Percentiles rank a stretch among this genome's conserved stretches.
phyloP scores from a whole-genome alignment of 768 basidiomycete genomes.

The Collybiopsis confluens region DNA sequence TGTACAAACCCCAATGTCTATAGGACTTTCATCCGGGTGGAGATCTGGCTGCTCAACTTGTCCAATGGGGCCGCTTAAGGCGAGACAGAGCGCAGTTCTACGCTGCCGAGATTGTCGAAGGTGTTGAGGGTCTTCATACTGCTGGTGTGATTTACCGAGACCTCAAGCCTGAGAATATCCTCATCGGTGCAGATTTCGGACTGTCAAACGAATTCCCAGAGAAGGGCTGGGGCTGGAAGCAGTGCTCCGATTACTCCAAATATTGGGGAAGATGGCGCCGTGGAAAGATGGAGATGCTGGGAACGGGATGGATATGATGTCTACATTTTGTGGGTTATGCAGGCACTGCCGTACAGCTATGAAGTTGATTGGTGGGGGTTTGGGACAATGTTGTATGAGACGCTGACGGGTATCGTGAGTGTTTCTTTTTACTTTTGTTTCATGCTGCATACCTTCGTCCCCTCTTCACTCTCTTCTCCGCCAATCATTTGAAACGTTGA shows the following conservation, averaged over 20 bases:
- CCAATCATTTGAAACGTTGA: too few species aligned
- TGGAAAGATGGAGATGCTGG: slow-evolving; percentile 19
- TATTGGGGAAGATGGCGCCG: slow-evolving; percentile 52
- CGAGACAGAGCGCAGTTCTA: slow-evolving; percentile 95
- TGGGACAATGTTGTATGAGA: slow-evolving; percentile 97
- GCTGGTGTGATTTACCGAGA: slow-evolving; percentile 97
- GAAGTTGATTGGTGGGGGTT: slow-evolving; percentile 99
- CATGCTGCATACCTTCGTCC: too few species aligned
- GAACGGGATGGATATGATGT: slow-evolving; percentile 58
- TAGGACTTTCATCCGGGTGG: slow-evolving; percentile 95
- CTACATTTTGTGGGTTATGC: slow-evolving; percentile 95
- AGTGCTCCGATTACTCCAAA: too few species aligned
- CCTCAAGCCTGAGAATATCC: slow-evolving; percentile 94
- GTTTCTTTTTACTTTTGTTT: slow-evolving; percentile 19
- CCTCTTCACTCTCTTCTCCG: too few species aligned
- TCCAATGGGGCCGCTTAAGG: slow-evolving; percentile 91
- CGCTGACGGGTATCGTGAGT: slow-evolving; percentile 90
- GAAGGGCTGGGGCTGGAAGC: too few species aligned
- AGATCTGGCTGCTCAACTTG: slow-evolving; percentile 95
- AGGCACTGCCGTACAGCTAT: slow-evolving; percentile 84
- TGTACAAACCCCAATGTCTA: background rate
- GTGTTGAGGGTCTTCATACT: slow-evolving; percentile 89
- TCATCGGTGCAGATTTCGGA: slow-evolving; percentile 94
- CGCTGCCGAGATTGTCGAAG: slow-evolving; percentile 95
- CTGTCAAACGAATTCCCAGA: slow-evolving; percentile 88